Evolutionary conservation across 1,139 yeast genomes (phyloP).

Genomic region (Scheffersomyces cryptocercus): DNA sequence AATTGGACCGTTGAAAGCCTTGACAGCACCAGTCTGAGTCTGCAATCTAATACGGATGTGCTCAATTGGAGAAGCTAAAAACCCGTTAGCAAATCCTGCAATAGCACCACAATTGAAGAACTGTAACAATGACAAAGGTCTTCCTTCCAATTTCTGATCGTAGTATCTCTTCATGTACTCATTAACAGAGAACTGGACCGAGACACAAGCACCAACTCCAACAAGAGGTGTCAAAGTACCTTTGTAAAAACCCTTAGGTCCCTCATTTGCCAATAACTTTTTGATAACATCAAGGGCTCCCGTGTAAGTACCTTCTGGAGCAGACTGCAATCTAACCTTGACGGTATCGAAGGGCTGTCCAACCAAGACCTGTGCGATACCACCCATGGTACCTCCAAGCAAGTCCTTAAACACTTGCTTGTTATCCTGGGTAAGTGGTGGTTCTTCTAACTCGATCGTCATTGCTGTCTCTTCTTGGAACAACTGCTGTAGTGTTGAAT

Average conservation of each 20-base stretch:
- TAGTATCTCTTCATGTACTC: conserved; percentile 88
- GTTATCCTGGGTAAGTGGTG: conserved; percentile 38
- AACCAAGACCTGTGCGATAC: conserved; percentile 90
- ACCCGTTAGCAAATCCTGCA: conserved; percentile 87
- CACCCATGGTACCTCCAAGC: conserved; percentile 90
- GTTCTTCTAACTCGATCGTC: conserved; percentile 52
- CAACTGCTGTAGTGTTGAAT: too few species aligned
- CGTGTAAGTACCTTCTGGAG: conserved; percentile 71
- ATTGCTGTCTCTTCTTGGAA: conserved; percentile 13
- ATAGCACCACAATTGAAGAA: conserved; percentile 81
- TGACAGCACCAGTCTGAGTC: conserved; percentile 62
- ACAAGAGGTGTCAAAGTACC: conserved; percentile 82
- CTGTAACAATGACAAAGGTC: conserved; percentile 50
- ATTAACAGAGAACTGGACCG: conserved; percentile 80
- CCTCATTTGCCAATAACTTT: conserved; percentile 71
- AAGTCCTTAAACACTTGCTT: conserved; percentile 75
- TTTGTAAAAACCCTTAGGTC: conserved; percentile 79
- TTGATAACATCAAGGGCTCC: conserved; percentile 79
- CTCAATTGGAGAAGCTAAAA: conserved; percentile 88
- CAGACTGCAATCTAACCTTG: conserved; percentile 86
- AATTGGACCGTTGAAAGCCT: conserved; percentile 68
- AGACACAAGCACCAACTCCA: conserved; percentile 94
- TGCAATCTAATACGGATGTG: conserved; percentile 90
- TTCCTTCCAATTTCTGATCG: conserved; percentile 40
- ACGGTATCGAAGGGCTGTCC: conserved; percentile 97